These are phyloP conservation scores for Raffaelea arxii DNA, from an alignment of 2,329 filamentous ascomycete species.

Conservation along the genomic window DNA sequence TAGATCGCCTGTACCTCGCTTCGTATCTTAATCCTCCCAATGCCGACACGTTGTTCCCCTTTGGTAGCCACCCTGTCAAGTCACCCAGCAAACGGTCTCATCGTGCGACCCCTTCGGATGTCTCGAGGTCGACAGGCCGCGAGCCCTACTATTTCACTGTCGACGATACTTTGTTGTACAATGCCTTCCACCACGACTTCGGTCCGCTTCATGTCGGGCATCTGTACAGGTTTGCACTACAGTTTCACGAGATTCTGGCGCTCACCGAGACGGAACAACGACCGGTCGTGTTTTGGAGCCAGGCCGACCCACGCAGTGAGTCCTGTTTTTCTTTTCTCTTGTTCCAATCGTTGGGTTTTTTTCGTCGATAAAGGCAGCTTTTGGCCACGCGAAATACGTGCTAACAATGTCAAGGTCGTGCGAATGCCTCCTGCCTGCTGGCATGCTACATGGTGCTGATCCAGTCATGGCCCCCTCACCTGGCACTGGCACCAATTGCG, in stretches of 20 bases:
- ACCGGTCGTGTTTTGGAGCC: slow-evolving; percentile 93
- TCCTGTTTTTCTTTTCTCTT: slow-evolving; percentile 13
- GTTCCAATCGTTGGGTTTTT: neutral
- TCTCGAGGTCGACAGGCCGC: slow-evolving; percentile 32
- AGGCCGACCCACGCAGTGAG: slow-evolving; percentile 80
- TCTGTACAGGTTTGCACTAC: slow-evolving; percentile 88
- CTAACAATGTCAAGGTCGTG: slow-evolving; percentile 52
- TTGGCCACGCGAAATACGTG: too few species aligned
- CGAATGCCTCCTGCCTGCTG: slow-evolving; percentile 88
- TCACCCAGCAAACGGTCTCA: slow-evolving; percentile 71
- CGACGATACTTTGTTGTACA: slow-evolving; percentile 87
- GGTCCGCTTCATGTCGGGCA: slow-evolving; percentile 96
- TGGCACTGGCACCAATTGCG: slow-evolving; percentile 88
- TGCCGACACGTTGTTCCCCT: slow-evolving; percentile 77
- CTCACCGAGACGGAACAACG: slow-evolving; percentile 83
- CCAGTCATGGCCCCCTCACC: slow-evolving; percentile 92
- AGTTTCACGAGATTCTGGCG: slow-evolving; percentile 89
- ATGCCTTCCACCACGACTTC: slow-evolving; percentile 97
- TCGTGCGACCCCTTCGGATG: slow-evolving; percentile 25
- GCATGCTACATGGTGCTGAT: slow-evolving; percentile 99
- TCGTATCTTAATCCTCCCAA: slow-evolving; percentile 79
- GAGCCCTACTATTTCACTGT: slow-evolving; percentile 91
- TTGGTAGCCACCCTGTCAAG: slow-evolving; percentile 46
- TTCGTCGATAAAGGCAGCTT: too few species aligned
- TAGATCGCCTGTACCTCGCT: slow-evolving; percentile 90